Percentiles rank a stretch among this genome's conserved stretches.
These are phyloP conservation scores for Diatrype stigma DNA, from an alignment of 2,329 filamentous ascomycete genomes.

Conservation along the genomic window DNA sequence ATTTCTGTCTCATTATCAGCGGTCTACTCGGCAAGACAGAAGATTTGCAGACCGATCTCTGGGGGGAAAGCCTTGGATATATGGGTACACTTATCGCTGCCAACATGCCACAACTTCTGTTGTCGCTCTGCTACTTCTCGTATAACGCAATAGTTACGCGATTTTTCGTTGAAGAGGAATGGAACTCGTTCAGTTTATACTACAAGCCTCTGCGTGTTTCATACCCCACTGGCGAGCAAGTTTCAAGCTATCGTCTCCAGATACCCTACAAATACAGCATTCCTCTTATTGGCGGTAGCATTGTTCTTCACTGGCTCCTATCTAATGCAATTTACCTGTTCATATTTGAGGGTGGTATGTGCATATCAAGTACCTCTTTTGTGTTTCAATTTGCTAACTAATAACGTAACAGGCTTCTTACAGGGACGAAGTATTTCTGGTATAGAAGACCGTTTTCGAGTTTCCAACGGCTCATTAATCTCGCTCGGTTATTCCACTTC, in stretches of 20 bases:
- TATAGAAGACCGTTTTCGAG: background rate
- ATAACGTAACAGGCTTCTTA: background rate
- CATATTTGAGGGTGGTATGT: background rate
- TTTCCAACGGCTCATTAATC: background rate
- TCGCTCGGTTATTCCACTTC: background rate
- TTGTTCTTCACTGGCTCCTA: constrained; percentile 7
- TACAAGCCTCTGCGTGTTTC: constrained; percentile 10
- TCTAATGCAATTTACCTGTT: constrained; percentile 5
- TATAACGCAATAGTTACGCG: constrained; percentile 18
- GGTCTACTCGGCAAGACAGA: constrained; percentile 3
- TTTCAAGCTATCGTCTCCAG: constrained; percentile 11
- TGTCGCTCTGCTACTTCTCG: constrained; percentile 17
- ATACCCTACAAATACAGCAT: constrained; percentile 9
- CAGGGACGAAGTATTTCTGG: background rate
- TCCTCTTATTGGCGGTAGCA: constrained; percentile 4
- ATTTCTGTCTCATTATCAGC: background rate
- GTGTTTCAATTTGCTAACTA: background rate
- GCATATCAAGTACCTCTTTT: background rate
- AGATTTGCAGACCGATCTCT: background rate
- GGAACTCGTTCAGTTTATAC: constrained; percentile 10
- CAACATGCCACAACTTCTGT: constrained; percentile 16
- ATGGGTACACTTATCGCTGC: constrained; percentile 5
- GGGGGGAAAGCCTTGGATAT: background rate
- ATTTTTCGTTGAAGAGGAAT: constrained; percentile 16
- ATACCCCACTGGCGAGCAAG: constrained; percentile 13